phyloP scores from a whole-genome alignment of 2,329 filamentous ascomycete genomes.

The Bipolaris victoriae region DNA sequence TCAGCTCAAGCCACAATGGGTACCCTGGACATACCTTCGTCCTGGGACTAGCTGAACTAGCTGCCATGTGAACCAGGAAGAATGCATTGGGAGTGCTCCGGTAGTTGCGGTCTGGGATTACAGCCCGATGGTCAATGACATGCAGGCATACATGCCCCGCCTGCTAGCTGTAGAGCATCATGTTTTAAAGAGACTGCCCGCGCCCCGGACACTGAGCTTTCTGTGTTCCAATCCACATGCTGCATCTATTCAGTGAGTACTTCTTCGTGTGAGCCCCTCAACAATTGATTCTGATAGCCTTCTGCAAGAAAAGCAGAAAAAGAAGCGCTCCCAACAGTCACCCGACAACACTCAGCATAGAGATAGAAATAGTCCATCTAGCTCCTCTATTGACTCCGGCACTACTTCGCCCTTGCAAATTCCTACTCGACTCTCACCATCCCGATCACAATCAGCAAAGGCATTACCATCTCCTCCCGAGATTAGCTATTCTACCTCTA shows the following conservation, averaged over 20 bases:
- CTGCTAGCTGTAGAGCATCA: slow-evolving; percentile 14
- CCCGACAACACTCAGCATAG: slow-evolving; percentile 12
- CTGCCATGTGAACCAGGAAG: slow-evolving; percentile 8
- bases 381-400: slow-evolving; percentile 14
- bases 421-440: slow-evolving; percentile 2
- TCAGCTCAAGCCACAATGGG: slow-evolving; percentile 4
- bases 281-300: slow-evolving; percentile 4
- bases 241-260: slow-evolving; percentile 29
- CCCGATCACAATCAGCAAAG: slow-evolving; percentile 5
- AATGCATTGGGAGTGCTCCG: slow-evolving; percentile 3
- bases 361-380: slow-evolving; percentile 13
- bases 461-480: slow-evolving; percentile 5
- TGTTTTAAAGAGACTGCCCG: slow-evolving; percentile 14
- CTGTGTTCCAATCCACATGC: slow-evolving; percentile 24
- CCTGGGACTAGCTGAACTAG: slow-evolving; percentile 17
- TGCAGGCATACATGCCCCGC: slow-evolving; percentile 16
- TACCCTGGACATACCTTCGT: slow-evolving; percentile 9
- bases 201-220: slow-evolving; percentile 3
- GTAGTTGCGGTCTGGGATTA: slow-evolving; percentile 4
- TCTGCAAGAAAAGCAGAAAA: slow-evolving; percentile 26
- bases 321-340: slow-evolving; percentile 18
- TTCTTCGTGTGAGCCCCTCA: background rate
- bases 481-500: slow-evolving; percentile 6
- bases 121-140: slow-evolving; percentile 15
- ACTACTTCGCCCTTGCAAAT: background rate